Base-by-base conservation (phyloP, 2,329 filamentous ascomycete species). In the Diaporthe sp. region DNA sequence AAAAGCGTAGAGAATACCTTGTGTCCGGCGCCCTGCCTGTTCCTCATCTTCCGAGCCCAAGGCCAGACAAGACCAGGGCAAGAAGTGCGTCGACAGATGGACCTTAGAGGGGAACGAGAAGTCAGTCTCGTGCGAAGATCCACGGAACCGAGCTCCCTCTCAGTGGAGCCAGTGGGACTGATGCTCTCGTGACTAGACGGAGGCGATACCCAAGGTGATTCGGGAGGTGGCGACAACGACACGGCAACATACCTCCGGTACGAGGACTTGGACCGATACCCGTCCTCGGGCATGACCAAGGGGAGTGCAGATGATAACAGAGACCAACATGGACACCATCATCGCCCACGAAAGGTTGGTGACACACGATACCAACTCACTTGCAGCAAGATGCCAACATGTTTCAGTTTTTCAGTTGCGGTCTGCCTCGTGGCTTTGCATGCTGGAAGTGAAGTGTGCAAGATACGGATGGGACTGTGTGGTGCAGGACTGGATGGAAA, bases 21-120 rank as follows among this genome's bases (percentile, higher is more conserved):
- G 66, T 75, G 25, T 58, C 47, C 37, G 74, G 74, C 47, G 74
- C 74, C 30, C n/a, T 75, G 13, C 53, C 44, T 32, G 53, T 19
- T 25, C 63, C 56, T 25, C 47, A 55, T 63, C 56, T 30, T 25
- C 44, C 56, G 35, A 25, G 56, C 44, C 56, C 70, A 53, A 63
- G 25, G 27, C 47, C 39, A 25, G 19, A 50, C 19, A 71, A 63
- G 39, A 2, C 27, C 56, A 63, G 55, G 44, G 44, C 47, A 68
- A 37, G 22, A 27, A 63, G 35, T 12, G 44, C 56, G 53, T 32
- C 42, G 22, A 63, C 25, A 12, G 47, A 53, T 44, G 56, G 70
- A 50, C 47, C 32, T 63, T 71, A 63, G 56, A 53, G 37, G 39
- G 70, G 56, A 30, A 53, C 15, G n/a, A 50, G 17, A 55, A 53